A percentile compares a stretch with the other conserved stretches of the same genome.
Conservation (phyloP, 148 eudicot species). For the Pouteria glomerata region DNA sequence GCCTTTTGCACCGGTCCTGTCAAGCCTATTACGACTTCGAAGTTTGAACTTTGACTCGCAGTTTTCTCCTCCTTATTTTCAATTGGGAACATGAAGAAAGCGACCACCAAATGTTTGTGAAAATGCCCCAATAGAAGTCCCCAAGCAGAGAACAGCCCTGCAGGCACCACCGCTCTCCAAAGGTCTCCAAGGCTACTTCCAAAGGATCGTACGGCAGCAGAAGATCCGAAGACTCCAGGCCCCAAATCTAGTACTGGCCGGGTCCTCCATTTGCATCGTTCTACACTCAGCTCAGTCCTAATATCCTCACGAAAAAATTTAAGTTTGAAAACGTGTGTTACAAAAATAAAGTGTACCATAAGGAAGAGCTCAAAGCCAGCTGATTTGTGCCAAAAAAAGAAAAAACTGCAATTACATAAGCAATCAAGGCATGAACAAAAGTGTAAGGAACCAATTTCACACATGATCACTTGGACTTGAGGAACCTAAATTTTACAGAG, state of each 20-base stretch:
- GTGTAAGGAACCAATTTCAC: too few species aligned
- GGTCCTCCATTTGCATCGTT: not conserved
- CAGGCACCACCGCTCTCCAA: constrained; percentile 25
- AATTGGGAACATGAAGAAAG: not conserved
- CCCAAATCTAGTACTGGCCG: not conserved
- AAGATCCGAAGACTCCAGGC: constrained; percentile 25
- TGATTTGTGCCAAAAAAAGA: too few species aligned
- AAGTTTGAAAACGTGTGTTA: too few species aligned
- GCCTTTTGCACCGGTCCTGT: not conserved
- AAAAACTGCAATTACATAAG: too few species aligned
- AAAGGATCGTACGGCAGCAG: constrained; percentile 1
- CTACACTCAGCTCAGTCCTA: constrained; percentile 7
- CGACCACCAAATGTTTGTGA: constrained; percentile 34
- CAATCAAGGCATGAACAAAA: too few species aligned
- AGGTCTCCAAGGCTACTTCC: constrained; percentile 51
- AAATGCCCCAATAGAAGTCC: constrained; percentile 48
- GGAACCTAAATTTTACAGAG: too few species aligned
- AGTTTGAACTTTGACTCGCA: not conserved
- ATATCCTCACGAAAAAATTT: too few species aligned
- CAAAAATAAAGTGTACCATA: too few species aligned
- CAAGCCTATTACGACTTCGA: not conserved
- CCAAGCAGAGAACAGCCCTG: not conserved
- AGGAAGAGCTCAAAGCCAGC: too few species aligned
- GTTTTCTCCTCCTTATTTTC: not conserved
- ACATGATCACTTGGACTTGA: too few species aligned